Base-by-base conservation (phyloP, 2,329 filamentous ascomycete genomes). In the Bipolaris victoriae region DNA sequence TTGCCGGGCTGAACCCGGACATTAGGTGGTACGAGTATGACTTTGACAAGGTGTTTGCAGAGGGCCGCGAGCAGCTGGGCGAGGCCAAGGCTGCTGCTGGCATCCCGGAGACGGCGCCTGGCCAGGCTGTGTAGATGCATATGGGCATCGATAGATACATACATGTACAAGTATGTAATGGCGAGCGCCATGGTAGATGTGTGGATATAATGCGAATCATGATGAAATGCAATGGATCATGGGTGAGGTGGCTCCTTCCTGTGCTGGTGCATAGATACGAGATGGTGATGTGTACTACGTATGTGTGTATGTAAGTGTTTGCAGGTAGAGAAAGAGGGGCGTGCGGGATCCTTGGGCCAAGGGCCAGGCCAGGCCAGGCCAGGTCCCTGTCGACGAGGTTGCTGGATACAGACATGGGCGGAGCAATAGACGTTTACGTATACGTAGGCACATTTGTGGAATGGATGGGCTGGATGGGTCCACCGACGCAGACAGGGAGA, bases 11-110 rank as follows among this genome's bases (percentile, higher is more conserved):
- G 48, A 74, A 75, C 68, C 83, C 83, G 9, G 80, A 83, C 50
- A 83, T 84, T 61, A 68, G 82, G 56, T 85, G 83, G 83, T 77
- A 73, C 54, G 83, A 85, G 77, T 82, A 82, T 65, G 82, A 84
- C 66, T 82, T 84, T 66, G 83, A 84, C 69, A 81, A 82, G 78
- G 80, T 83, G 49, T 83, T 83, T 69, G 79, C 75, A n/a, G 71
- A 73, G 57, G 81, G 81, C 10, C 74, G 81, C 36, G 78, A 81
- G n/a, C 71, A 74, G 54, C 72, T 80, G 55, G 78, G 78, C 24
- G 79, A 80, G 65, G 75, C 76, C 18, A 72, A 77, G 70, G 68
- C 76, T 68, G 78, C 77, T 55, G 68, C 65, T 46, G 78, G 77
- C 24, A 73, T 78, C 45, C 74, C 75, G 15, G 58, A 52, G 58